Evolutionary conservation across 345 rosid genomes (phyloP).

Genomic region (Triadica sebifera): DNA sequence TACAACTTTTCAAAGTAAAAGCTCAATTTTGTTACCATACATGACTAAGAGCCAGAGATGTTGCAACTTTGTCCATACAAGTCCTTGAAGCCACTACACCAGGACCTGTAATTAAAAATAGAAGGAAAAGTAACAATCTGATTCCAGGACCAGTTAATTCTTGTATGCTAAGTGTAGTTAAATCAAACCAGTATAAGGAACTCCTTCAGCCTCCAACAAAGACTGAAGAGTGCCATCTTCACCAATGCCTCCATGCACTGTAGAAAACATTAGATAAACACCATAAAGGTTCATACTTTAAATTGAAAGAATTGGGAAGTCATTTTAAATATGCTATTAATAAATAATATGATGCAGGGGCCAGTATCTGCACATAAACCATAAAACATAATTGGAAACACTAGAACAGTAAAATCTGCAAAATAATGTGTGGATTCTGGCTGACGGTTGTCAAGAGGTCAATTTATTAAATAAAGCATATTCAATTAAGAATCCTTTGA

Average conservation of each 20-base stretch:
- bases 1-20: background rate
- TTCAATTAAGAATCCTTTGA: background rate
- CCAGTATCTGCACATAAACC: background rate
- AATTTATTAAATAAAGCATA: background rate
- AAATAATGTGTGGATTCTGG: background rate
- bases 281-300: background rate
- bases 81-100: slow-evolving; percentile 71
- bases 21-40: slow-evolving; percentile 40
- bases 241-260: slow-evolving; percentile 98
- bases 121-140: slow-evolving; percentile 18
- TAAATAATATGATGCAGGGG: background rate
- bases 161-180: background rate
- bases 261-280: slow-evolving; percentile 20
- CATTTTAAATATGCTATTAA: background rate
- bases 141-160: background rate
- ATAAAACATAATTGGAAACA: background rate
- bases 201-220: slow-evolving; percentile 72
- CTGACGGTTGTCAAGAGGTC: background rate
- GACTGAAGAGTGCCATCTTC: slow-evolving; percentile 94
- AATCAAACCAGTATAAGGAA: slow-evolving; percentile 70
- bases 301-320: background rate
- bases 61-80: slow-evolving; percentile 90
- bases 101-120: slow-evolving; percentile 58
- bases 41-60: slow-evolving; percentile 74
- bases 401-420: background rate